phyloP scores from a whole-genome alignment of 257 asterid genomes.

The Linaria vulgaris region DNA sequence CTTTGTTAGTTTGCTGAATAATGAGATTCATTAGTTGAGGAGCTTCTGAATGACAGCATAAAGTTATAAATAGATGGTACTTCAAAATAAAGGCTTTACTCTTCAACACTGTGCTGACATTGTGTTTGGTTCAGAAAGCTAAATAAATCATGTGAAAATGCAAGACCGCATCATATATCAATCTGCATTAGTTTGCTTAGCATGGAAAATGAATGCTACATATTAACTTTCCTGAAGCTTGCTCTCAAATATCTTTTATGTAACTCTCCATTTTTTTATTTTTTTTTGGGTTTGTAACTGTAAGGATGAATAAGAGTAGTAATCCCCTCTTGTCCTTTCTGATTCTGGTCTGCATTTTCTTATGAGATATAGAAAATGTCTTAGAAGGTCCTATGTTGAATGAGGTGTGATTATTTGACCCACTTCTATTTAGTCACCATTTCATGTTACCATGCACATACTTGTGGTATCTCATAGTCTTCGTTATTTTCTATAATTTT shows the following conservation, averaged over 20 bases:
- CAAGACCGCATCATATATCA: slow-evolving; percentile 8
- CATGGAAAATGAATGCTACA: slow-evolving; percentile 11
- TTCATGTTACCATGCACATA: too few species aligned
- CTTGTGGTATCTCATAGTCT: too few species aligned
- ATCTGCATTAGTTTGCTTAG: neutral
- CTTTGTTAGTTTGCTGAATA: neutral
- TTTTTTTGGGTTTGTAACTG: slow-evolving; percentile 3
- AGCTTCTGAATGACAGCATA: neutral
- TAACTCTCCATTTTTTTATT: too few species aligned
- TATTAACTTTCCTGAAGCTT: neutral
- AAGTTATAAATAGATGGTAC: slow-evolving; percentile 6
- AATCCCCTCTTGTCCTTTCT: neutral
- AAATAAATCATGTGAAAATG: slow-evolving; percentile 11
- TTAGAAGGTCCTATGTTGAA: neutral
- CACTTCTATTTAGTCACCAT: too few species aligned
- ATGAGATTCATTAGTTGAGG: slow-evolving; percentile 7
- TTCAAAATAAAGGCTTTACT: slow-evolving; percentile 13
- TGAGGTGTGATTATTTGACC: too few species aligned
- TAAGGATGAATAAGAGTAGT: slow-evolving; percentile 1
- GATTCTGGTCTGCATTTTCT: too few species aligned
- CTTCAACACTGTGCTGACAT: neutral
- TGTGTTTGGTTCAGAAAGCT: slow-evolving; percentile 14
- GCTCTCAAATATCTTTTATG: too few species aligned
- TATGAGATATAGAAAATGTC: neutral
- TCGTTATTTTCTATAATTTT: too few species aligned